Base-by-base conservation (phyloP, 2,329 filamentous ascomycete species). In the Penicillium griseofulvum region DNA sequence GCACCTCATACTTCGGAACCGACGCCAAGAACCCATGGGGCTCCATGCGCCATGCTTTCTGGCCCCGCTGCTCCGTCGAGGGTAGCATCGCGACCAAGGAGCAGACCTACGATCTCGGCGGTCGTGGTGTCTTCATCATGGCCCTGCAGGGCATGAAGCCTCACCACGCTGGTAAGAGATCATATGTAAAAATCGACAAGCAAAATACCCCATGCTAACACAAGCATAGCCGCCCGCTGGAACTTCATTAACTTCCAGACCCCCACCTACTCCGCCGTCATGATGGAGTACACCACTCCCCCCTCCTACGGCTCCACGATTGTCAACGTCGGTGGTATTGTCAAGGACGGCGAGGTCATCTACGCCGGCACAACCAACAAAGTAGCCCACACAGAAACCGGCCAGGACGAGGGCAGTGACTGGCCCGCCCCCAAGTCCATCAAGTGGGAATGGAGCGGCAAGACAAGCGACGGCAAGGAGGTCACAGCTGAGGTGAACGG, bases 91-190 rank as follows among this genome's bases (percentile, higher is more conserved):
- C 89, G 60, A 96, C 91, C 57, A 83, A 89, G 66, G 86, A 90
- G 33, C 90, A 91, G 45, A 85, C 88, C 36, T 81, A 96, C 59
- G 87, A 96, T 72, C 86, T 96, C 73, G 87, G 85, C 68, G 93
- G 93, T 54, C 84, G 81, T 60, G 91, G 87, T 31, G 79, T 95
- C 67, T 93, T 91, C 76, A 81, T 88, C 63, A 88, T 94, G 73
- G 92, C 91, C 38, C 79, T 97, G 48, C 94, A 97, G 78, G 94
- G 92, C 72, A 97, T 97, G 93, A 99, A 99, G 83, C 94, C 94
- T 38, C 94, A 99, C 74, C 95, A 99, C 72, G 89, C 91, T 56
- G 92, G 83, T 86, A 78, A 66, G 77, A 66, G 46, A 12, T 19
- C 52, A 11, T 26, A 1, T 11, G 8, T 9, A 29, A 9, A n/a